These are phyloP conservation scores for Fusarium udum DNA, from an alignment of 2,329 filamentous ascomycete species.

Conservation along the genomic window DNA sequence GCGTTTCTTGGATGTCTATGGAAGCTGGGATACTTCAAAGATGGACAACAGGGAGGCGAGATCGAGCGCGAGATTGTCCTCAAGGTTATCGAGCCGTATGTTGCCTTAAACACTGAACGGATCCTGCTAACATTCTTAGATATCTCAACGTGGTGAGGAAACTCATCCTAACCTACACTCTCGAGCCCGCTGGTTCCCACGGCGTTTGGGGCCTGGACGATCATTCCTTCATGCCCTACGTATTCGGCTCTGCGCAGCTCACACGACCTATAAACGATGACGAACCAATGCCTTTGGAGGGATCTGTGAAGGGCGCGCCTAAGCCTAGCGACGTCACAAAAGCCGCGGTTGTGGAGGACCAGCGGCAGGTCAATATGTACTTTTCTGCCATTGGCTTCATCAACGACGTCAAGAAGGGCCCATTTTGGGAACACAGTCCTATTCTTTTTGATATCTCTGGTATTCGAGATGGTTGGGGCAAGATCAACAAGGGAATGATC, in stretches of 20 bases:
- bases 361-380: constrained; percentile 81
- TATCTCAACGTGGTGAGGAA: constrained; percentile 83
- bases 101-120: constrained; percentile 32
- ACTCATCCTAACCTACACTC: constrained; percentile 88
- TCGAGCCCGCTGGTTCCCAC: constrained; percentile 95
- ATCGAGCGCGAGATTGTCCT: constrained; percentile 84
- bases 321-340: constrained; percentile 76
- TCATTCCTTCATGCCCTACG: constrained; percentile 92
- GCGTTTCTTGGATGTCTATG: constrained; percentile 91
- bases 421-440: constrained; percentile 97
- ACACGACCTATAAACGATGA: constrained; percentile 75
- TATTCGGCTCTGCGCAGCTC: constrained; percentile 93
- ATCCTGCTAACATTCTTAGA: constrained; percentile 52
- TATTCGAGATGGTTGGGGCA: constrained; percentile 92
- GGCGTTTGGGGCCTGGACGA: constrained; percentile 99
- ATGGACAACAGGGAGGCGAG: constrained; percentile 60
- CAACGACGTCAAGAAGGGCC: constrained; percentile 93
- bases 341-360: constrained; percentile 68
- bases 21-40: constrained; percentile 84
- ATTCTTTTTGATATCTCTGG: constrained; percentile 95
- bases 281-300: constrained; percentile 76
- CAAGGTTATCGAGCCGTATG: constrained; percentile 83
- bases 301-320: constrained; percentile 77
- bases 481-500: constrained; percentile 99
- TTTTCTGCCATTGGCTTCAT: constrained; percentile 97